These are phyloP conservation scores for Fusarium sp. DNA, from an alignment of 2,329 filamentous ascomycete genomes.

Conservation along the genomic window DNA sequence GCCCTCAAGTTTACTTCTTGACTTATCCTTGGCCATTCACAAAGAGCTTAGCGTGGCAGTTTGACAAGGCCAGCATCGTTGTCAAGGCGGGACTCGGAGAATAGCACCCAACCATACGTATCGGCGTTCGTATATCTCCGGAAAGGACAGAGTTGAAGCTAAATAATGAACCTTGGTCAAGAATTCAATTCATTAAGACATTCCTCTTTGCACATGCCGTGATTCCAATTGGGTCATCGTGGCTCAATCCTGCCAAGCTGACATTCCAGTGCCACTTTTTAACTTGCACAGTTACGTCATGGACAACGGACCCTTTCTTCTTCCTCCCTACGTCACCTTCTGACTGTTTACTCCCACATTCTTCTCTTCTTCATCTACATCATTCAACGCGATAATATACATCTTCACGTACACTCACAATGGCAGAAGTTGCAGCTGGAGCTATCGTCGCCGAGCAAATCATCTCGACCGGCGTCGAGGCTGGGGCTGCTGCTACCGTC, in stretches of 20 bases:
- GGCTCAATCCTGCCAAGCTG: not conserved
- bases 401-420: constrained; percentile 1
- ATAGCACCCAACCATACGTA: not conserved
- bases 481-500: constrained; percentile 27
- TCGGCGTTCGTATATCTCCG: not conserved
- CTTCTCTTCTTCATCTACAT: not conserved
- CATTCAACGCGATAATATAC: not conserved
- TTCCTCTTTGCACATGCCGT: not conserved
- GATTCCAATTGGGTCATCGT: not conserved
- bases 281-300: not conserved
- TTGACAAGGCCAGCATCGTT: not conserved
- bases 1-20: not conserved
- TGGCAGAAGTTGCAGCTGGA: constrained; percentile 37
- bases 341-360: not conserved
- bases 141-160: not conserved
- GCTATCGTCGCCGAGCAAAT: constrained; percentile 31
- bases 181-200: not conserved
- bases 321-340: constrained; percentile 1
- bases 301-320: not conserved
- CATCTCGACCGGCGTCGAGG: constrained; percentile 30
- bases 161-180: not conserved
- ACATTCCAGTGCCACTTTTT: not conserved
- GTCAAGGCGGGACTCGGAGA: not conserved
- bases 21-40: not conserved
- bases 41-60: not conserved